These are phyloP conservation scores for Elsinoe australis DNA, from an alignment of 2,329 filamentous ascomycete species.

Conservation along the genomic window DNA sequence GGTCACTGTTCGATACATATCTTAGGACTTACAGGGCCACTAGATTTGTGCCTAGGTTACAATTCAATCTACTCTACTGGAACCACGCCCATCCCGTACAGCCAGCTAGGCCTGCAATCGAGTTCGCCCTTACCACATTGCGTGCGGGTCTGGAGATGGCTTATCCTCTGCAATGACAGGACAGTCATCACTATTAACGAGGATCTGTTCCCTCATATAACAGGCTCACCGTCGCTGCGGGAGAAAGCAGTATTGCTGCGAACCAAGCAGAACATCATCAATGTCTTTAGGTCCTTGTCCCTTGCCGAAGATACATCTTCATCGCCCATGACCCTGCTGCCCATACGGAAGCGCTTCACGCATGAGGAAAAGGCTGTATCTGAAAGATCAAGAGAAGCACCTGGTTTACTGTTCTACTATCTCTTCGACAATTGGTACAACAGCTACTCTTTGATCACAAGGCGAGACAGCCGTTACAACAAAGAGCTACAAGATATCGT, in stretches of 20 bases:
- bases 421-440: constrained; percentile 60
- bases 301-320: constrained; percentile 39
- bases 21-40: not conserved
- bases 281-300: constrained; percentile 55
- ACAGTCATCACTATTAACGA: constrained; percentile 66
- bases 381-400: constrained; percentile 45
- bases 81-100: constrained; percentile 27
- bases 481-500: constrained; percentile 46
- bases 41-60: constrained; percentile 61
- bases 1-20: too few relatives aligned
- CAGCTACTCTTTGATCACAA: constrained; percentile 49
- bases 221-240: constrained; percentile 32
- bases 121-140: constrained; percentile 38
- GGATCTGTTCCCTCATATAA: constrained; percentile 37
- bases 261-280: constrained; percentile 51
- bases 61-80: constrained; percentile 50
- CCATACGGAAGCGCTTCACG: constrained; percentile 40
- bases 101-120: constrained; percentile 24
- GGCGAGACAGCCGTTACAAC: constrained; percentile 41
- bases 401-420: constrained; percentile 58
- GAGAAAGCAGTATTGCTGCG: constrained; percentile 43
- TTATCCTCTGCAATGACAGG: constrained; percentile 60
- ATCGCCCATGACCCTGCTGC: constrained; percentile 34
- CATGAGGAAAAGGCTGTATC: constrained; percentile 40
- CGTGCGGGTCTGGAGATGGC: constrained; percentile 61